Evolutionary conservation across 116 monocot genomes (phyloP).

Genomic region (Phalaenopsis hybrid): DNA sequence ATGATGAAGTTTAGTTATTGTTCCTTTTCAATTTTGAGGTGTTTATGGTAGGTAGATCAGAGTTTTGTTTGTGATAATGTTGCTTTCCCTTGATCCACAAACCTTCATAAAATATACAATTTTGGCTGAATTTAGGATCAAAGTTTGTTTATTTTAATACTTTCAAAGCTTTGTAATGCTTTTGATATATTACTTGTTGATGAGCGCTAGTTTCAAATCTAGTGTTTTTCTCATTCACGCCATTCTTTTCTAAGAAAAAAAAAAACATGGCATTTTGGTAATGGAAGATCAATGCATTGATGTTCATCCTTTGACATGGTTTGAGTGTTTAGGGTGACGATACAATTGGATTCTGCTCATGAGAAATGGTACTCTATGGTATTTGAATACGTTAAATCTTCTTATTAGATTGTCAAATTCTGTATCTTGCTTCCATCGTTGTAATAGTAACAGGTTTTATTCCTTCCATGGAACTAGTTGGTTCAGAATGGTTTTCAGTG

Average conservation of each 20-base stretch:
- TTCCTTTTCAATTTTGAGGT: neutral
- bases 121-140: neutral
- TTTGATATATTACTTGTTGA: neutral
- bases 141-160: neutral
- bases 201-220: neutral
- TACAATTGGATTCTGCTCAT: neutral
- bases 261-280: neutral
- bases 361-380: neutral
- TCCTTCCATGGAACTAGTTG: neutral
- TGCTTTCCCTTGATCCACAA: slow-evolving; percentile 2
- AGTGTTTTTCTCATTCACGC: neutral
- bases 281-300: neutral
- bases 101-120: neutral
- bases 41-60: neutral
- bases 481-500: neutral
- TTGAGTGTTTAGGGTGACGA: neutral
- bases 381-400: neutral
- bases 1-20: neutral
- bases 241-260: neutral
- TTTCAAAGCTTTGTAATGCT: neutral
- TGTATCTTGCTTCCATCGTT: neutral
- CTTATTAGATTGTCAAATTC: neutral
- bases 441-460: neutral
- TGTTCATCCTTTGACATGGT: neutral
- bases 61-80: neutral